Conservation (phyloP, 2,329 filamentous ascomycete genomes). For the Bipolaris gigantea region DNA sequence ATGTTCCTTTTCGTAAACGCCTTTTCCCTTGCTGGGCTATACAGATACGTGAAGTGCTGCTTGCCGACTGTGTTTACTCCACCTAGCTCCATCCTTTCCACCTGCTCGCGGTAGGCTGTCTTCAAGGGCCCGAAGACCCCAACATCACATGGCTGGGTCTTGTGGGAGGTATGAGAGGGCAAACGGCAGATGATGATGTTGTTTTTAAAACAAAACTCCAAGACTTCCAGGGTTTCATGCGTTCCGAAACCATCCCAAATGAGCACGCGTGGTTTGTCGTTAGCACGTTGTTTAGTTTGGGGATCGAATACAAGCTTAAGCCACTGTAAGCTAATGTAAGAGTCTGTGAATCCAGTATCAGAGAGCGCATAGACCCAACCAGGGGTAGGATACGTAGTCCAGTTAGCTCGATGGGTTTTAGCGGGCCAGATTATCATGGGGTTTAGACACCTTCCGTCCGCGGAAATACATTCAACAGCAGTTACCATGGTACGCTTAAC, state of each 20-base stretch:
- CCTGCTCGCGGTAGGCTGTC: constrained; percentile 1
- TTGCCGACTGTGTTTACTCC: too few relatives aligned
- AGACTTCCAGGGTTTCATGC: background rate
- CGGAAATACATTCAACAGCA: background rate
- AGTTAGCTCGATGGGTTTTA: background rate
- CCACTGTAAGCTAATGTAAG: background rate
- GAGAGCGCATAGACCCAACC: background rate
- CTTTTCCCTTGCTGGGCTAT: too few relatives aligned
- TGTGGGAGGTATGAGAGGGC: background rate
- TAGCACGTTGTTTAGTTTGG: background rate
- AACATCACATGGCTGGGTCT: background rate
- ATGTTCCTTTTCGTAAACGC: too few relatives aligned
- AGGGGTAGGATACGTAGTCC: background rate
- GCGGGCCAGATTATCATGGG: background rate
- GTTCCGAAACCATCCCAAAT: background rate
- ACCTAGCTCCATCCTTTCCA: too few relatives aligned
- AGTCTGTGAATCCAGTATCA: background rate
- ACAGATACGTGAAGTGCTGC: too few relatives aligned
- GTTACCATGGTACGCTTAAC: constrained; percentile 14
- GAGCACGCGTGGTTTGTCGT: background rate
- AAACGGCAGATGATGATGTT: background rate
- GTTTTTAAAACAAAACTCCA: background rate
- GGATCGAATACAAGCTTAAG: background rate
- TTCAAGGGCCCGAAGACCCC: background rate
- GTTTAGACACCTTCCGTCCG: background rate